These are phyloP conservation scores for Dictyostelium brefeldianum DNA, from an alignment of 78 protist species.

Conservation along the genomic window DNA sequence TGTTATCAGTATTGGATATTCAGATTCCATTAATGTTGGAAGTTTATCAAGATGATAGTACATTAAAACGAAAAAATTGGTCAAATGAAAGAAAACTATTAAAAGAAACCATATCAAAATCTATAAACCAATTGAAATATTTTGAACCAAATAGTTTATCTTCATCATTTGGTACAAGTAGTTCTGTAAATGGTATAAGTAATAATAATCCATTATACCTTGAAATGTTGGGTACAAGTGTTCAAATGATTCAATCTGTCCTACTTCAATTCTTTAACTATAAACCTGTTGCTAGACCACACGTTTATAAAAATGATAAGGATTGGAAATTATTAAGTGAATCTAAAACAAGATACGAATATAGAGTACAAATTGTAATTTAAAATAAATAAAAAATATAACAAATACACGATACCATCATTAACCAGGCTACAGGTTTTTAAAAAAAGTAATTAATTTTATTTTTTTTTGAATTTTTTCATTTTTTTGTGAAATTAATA, in stretches of 20 bases:
- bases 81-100: conserved; percentile 1
- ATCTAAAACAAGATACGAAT: background rate
- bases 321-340: background rate
- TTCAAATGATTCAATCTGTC: conserved; percentile 13
- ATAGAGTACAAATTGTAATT: background rate
- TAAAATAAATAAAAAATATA: background rate
- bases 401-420: background rate
- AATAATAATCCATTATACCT: background rate
- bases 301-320: background rate
- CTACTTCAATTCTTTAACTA: conserved; percentile 10
- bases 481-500: background rate
- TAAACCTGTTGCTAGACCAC: conserved; percentile 22
- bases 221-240: background rate
- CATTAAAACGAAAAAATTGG: background rate
- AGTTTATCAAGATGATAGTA: background rate
- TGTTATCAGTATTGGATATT: background rate
- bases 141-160: background rate
- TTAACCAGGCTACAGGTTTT: no score
- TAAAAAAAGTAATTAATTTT: background rate
- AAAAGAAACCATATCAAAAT: background rate
- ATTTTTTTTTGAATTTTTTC: background rate
- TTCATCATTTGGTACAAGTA: background rate
- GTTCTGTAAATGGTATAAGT: background rate
- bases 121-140: background rate
- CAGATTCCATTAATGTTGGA: conserved; percentile 14